Evolutionary conservation across 148 eudicot species (phyloP).

Genomic region (Rhododendron henanense): DNA sequence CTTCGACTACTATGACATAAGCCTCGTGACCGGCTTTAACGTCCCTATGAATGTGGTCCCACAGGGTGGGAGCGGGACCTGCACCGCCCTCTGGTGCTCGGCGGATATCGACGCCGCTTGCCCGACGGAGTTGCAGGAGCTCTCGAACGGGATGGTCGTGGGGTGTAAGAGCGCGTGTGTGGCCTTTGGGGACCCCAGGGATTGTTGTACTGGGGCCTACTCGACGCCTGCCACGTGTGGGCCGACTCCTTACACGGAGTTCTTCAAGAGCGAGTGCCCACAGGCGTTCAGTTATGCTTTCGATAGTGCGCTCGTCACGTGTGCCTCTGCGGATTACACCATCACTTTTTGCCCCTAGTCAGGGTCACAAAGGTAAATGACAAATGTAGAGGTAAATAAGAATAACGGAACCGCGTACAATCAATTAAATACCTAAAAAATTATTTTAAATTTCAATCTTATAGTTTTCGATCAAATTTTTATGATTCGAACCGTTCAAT

Average conservation of each 20-base stretch:
- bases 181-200: conserved; percentile 59
- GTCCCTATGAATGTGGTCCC: conserved; percentile 51
- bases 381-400: too few relatives aligned
- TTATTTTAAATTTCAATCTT: too few relatives aligned
- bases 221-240: conserved; percentile 53
- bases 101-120: conserved; percentile 51
- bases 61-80: conserved; percentile 44
- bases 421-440: too few relatives aligned
- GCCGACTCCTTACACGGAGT: conserved; percentile 57
- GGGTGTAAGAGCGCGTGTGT: conserved; percentile 82
- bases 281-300: conserved; percentile 74
- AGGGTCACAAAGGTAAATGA: too few relatives aligned
- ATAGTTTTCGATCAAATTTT: too few relatives aligned
- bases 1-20: conserved; percentile 74
- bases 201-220: conserved; percentile 67
- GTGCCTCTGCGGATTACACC: conserved; percentile 46
- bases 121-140: conserved; percentile 38
- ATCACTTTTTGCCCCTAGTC: conserved; percentile 66
- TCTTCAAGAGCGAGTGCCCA: conserved; percentile 67
- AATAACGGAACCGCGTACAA: too few relatives aligned
- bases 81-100: conserved; percentile 42
- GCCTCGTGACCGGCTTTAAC: conserved; percentile 82
- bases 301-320: conserved; percentile 7
- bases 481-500: too few relatives aligned
- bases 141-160: conserved; percentile 17